A percentile compares a stretch with the other conserved stretches of the same genome.
Conservation (phyloP, 306 rosid species). For the Gastrolobium villosum region DNA sequence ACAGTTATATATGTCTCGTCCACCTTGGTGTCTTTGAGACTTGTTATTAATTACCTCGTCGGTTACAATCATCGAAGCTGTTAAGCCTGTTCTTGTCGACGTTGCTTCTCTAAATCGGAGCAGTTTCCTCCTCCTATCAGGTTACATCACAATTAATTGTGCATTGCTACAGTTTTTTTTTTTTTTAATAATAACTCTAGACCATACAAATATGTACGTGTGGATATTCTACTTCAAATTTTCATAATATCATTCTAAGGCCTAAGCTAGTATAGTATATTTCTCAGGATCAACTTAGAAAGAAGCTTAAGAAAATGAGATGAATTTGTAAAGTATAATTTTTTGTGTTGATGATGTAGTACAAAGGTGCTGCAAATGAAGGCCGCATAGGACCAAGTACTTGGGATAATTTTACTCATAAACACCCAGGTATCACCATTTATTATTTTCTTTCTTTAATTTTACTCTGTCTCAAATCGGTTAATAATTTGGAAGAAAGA, state of each 20-base stretch:
- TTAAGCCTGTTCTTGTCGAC: constrained; percentile 17
- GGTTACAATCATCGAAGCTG: background rate
- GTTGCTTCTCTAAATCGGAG: constrained; percentile 42
- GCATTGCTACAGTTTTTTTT: too few species aligned
- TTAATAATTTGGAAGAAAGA: constrained; percentile 2
- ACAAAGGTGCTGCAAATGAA: constrained; percentile 55
- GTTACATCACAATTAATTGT: background rate
- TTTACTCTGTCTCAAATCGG: background rate
- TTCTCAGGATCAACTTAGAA: too few species aligned
- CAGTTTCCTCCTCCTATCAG: constrained; percentile 54
- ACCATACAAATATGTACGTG: too few species aligned
- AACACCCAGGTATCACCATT: constrained; percentile 43
- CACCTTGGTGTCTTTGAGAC: constrained; percentile 21
- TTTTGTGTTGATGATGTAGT: constrained; percentile 26
- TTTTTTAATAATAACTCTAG: too few species aligned
- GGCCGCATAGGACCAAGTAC: constrained; percentile 52
- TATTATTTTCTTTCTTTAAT: background rate
- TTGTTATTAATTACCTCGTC: constrained; percentile 11
- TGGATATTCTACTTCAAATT: background rate
- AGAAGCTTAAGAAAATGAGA: background rate
- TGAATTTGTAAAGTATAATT: background rate
- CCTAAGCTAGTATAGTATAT: background rate
- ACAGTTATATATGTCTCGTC: constrained; percentile 26
- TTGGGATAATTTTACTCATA: constrained; percentile 47
- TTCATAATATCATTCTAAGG: background rate